Evolutionary conservation across 2,329 filamentous ascomycete genomes (phyloP).

Genomic region (Aspergillus puulaauensis): DNA sequence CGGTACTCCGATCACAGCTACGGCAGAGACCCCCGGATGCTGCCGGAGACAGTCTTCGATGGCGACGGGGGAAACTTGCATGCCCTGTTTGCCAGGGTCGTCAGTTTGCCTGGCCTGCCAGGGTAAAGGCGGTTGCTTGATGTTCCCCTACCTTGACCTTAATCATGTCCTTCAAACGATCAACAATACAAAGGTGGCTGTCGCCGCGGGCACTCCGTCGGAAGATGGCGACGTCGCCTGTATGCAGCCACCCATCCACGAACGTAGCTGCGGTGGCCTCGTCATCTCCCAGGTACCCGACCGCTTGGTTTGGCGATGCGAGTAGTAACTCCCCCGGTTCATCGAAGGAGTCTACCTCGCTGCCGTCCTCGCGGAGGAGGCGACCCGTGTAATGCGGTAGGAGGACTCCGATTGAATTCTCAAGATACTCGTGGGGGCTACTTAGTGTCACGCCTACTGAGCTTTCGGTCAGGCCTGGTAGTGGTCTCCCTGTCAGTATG

Average conservation of each 20-base stretch:
- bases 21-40: neutral
- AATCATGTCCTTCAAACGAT: neutral
- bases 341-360: neutral
- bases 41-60: constrained; percentile 2
- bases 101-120: neutral
- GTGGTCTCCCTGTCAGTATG: neutral
- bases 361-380: neutral
- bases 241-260: neutral
- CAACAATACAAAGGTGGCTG: neutral
- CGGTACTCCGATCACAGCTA: constrained; percentile 1
- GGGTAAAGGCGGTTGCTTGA: neutral
- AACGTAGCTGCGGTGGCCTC: neutral
- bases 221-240: neutral
- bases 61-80: constrained; percentile 1
- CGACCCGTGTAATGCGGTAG: neutral
- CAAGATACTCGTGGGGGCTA: neutral
- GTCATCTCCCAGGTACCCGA: neutral
- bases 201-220: neutral
- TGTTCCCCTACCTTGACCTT: neutral
- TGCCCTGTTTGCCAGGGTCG: neutral
- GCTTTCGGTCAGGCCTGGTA: neutral
- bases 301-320: neutral
- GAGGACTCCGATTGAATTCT: neutral
- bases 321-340: neutral
- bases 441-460: neutral